Evolutionary conservation across 495 filamentous ascomycete genomes (phyloP).

Genomic region (Talaromyces wortmannii): DNA sequence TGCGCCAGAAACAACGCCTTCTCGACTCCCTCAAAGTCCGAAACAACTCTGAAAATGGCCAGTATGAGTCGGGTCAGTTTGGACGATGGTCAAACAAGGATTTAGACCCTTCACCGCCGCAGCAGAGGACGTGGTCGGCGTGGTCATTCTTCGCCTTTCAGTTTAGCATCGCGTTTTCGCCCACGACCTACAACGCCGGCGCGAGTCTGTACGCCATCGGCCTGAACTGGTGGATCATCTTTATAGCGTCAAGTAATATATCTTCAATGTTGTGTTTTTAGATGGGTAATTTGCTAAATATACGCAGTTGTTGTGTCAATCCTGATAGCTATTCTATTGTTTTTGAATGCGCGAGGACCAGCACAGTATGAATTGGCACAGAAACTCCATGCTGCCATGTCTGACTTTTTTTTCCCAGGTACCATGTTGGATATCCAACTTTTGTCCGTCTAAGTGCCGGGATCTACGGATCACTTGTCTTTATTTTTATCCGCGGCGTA

Average conservation of each 20-base stretch:
- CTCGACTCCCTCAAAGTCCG: not conserved
- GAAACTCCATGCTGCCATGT: not conserved
- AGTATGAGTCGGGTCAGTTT: not conserved
- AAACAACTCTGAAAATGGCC: not conserved
- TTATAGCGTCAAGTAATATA: constrained; percentile 1
- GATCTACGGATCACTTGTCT: constrained; percentile 1
- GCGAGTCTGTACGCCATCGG: constrained; percentile 2
- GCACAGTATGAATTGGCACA: not conserved
- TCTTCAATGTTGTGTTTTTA: not conserved
- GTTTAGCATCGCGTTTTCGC: constrained; percentile 3
- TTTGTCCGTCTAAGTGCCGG: constrained; percentile 39
- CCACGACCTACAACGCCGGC: constrained; percentile 1
- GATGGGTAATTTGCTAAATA: too few relatives aligned
- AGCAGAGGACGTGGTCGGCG: not conserved
- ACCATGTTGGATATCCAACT: constrained; percentile 48
- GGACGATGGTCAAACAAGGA: constrained; percentile 5
- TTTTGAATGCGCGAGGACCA: not conserved
- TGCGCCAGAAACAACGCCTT: not conserved
- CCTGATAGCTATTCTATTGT: constrained; percentile 1
- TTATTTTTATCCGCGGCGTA: constrained; percentile 3
- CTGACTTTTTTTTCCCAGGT: not conserved
- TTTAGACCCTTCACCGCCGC: not conserved
- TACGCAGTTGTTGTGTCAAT: not conserved
- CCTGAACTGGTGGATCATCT: constrained; percentile 3
- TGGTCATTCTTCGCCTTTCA: constrained; percentile 2